Evolutionary conservation across 2,329 filamentous ascomycete genomes (phyloP).

Genomic region (Ploettnerulaceae sp.): DNA sequence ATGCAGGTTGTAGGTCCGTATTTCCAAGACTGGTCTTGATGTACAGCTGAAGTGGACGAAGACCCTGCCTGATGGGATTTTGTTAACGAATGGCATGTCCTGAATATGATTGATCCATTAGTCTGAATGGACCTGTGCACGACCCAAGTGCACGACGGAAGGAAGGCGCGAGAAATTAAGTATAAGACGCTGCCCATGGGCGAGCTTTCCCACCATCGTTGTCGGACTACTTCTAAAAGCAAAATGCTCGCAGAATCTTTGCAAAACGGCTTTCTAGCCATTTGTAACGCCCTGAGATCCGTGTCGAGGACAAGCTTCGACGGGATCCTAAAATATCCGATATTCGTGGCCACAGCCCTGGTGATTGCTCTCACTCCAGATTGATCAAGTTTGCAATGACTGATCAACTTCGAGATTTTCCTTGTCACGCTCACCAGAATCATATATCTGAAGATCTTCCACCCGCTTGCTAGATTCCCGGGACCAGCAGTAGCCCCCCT

Average conservation of each 20-base stretch:
- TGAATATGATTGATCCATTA: too few relatives aligned
- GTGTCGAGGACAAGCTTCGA: not conserved
- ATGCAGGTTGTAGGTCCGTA: not conserved
- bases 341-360: not conserved
- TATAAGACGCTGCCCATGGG: not conserved
- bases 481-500: slow-evolving; percentile 25
- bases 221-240: not conserved
- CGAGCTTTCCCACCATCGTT: too few relatives aligned
- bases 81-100: too few relatives aligned
- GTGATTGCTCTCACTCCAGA: not conserved
- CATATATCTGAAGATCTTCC: slow-evolving; percentile 19
- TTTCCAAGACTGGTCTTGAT: not conserved
- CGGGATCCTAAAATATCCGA: not conserved
- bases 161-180: not conserved
- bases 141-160: too few relatives aligned
- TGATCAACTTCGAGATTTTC: not conserved
- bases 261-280: not conserved
- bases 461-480: slow-evolving; percentile 33
- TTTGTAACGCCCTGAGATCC: not conserved
- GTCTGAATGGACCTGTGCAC: not conserved
- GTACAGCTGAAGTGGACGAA: not conserved
- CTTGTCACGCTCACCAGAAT: not conserved
- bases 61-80: too few relatives aligned
- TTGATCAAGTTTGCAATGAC: not conserved
- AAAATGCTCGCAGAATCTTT: slow-evolving; percentile 7